Evolutionary conservation across 2,329 filamentous ascomycete species (phyloP).

Genomic region (Aureobasidium namibiae): DNA sequence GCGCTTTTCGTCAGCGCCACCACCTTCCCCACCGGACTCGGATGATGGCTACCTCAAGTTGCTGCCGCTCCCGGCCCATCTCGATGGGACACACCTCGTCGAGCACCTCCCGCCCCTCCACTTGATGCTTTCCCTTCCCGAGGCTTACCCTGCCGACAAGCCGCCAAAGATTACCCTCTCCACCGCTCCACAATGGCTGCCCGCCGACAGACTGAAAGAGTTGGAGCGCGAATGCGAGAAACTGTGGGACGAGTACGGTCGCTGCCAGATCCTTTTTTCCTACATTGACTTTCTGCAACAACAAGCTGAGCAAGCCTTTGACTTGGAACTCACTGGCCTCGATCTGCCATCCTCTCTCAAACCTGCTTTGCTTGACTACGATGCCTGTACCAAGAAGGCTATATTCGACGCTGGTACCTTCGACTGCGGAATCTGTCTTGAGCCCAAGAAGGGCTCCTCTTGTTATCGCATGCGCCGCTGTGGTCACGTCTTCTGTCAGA

Average conservation of each 20-base stretch:
- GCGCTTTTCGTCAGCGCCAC: constrained; percentile 22
- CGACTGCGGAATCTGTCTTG: constrained; percentile 79
- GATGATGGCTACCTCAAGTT: constrained; percentile 18
- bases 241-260: constrained; percentile 54
- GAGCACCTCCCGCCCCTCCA: constrained; percentile 47
- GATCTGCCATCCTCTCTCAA: constrained; percentile 46
- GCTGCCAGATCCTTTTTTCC: constrained; percentile 47
- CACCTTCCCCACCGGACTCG: constrained; percentile 36
- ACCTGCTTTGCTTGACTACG: constrained; percentile 67
- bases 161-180: constrained; percentile 44
- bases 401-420: constrained; percentile 80
- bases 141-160: constrained; percentile 46
- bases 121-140: constrained; percentile 45
- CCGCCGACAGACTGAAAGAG: constrained; percentile 33
- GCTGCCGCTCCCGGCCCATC: not conserved
- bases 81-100: not conserved
- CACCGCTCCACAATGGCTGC: constrained; percentile 47
- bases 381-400: constrained; percentile 62
- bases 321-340: constrained; percentile 39
- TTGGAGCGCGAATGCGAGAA: constrained; percentile 40
- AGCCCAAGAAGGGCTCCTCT: constrained; percentile 76
- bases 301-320: constrained; percentile 48
- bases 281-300: constrained; percentile 56
- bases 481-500: constrained; percentile 80
- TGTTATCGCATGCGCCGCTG: constrained; percentile 81